Conservation (phyloP, 306 rosid genomes). For the Corylus avellana region DNA sequence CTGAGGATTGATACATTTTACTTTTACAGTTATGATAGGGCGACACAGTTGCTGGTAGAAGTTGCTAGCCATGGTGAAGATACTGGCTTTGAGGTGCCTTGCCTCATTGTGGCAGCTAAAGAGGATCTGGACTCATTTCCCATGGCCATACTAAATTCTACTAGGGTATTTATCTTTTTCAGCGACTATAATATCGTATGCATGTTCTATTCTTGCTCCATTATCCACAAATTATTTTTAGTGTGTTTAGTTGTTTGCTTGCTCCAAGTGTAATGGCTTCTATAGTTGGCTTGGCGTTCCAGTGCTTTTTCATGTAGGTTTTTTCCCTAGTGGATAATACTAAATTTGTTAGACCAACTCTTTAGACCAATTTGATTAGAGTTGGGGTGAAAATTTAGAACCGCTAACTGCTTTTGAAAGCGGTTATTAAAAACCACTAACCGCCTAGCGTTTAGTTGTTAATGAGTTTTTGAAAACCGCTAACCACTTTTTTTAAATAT, state of each 20-base stretch:
- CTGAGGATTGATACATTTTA: too few species aligned
- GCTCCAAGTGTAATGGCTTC: neutral
- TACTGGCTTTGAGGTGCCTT: conserved; percentile 36
- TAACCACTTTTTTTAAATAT: too few species aligned
- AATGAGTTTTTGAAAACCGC: too few species aligned
- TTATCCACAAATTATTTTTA: neutral
- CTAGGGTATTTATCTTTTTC: conserved; percentile 57
- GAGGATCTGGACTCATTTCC: conserved; percentile 89
- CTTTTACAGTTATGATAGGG: too few species aligned
- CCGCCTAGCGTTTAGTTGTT: too few species aligned
- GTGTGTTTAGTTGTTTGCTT: neutral
- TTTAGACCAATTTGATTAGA: neutral
- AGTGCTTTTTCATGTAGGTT: neutral
- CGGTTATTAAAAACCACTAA: too few species aligned
- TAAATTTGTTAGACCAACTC: neutral
- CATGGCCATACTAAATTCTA: conserved; percentile 81
- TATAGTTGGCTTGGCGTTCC: neutral
- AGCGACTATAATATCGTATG: neutral
- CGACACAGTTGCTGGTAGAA: too few species aligned
- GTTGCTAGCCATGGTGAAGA: too few species aligned
- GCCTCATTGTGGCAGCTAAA: conserved; percentile 96
- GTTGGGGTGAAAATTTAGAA: neutral
- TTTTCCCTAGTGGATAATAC: neutral
- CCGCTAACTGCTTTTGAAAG: too few species aligned
- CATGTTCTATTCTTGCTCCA: neutral